Conservation (phyloP, 2,329 filamentous ascomycete species). For the Arthrobotrys iridis region DNA sequence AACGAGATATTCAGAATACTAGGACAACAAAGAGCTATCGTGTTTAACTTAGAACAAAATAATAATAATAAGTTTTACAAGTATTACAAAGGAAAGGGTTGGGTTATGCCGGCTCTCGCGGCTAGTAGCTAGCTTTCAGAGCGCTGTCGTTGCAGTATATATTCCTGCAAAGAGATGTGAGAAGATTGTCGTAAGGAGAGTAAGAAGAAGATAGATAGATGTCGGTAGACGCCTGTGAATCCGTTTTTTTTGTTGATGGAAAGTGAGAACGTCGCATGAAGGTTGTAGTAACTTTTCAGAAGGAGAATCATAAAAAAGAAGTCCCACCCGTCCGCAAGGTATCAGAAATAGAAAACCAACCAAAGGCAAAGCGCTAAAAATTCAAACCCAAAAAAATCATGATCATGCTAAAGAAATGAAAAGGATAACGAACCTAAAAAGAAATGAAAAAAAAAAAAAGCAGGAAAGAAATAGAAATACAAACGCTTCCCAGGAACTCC, state of each 20-base stretch:
- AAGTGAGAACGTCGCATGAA: neutral
- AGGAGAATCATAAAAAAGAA: neutral
- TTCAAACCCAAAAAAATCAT: neutral
- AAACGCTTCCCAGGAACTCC: neutral
- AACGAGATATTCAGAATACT: too few relatives aligned
- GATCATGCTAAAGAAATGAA: conserved; percentile 9
- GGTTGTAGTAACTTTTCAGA: neutral
- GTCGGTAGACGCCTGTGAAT: neutral
- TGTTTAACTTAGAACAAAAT: too few relatives aligned
- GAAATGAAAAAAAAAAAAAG: neutral
- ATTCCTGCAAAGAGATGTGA: conserved; percentile 23
- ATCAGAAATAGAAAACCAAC: conserved; percentile 20
- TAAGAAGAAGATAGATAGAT: neutral
- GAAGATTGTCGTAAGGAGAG: neutral
- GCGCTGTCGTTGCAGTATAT: conserved; percentile 33
- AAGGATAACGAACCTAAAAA: neutral
- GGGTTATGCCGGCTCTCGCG: neutral
- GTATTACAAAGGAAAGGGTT: neutral
- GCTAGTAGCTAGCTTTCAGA: neutral
- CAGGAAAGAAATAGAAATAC: neutral
- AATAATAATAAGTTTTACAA: neutral
- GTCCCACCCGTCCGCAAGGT: conserved; percentile 12
- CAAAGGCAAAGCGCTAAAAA: neutral
- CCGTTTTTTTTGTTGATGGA: neutral
- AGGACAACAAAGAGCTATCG: too few relatives aligned